Base-by-base conservation (phyloP, 129 eudicot genomes). In the Helianthus tuberosus region DNA sequence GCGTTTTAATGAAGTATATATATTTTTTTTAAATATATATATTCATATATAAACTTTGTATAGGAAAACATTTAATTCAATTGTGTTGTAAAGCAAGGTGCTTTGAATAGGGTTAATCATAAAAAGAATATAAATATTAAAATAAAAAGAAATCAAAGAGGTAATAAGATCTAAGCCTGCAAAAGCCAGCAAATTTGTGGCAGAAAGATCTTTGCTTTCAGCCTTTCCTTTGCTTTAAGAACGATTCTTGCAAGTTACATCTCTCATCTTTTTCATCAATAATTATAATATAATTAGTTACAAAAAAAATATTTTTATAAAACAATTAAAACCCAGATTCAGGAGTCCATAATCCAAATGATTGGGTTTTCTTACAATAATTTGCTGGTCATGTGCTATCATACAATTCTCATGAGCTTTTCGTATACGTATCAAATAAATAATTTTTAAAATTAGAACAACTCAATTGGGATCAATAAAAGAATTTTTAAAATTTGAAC, bases 181-280 rank as follows among this genome's bases (percentile, higher is more conserved):
- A 78, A 79, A 79, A 79, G 74, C 66, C 72, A 72, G 68, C 82
- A 64, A 78, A 47, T 64, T 67, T 79, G 82, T 64, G 49, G 67
- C 74, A 72, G 68, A 72, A 79, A 79, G 74, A 72, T 79, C 49
- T 65, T 79, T 79, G 59, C 77, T 78, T 78, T 78, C 52, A 52
- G 73, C 73, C 73, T 78, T 71, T 63, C 54, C 49, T 78, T 71
- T 64, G 82, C 77, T 78, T 71, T 78, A 52, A 46, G 44, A 72
- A 66, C 83, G 82, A 78, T 78, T 25, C 82, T 78, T 78, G 73
- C 77, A 78, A 78, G 77, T 78, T 71, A 78, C 76, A 64, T 79
- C 63, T 71, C 82, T 17, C 27, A 69, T 49, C 72, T 63, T 64
- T 70, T 63, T 54, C 15, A 71, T 58, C 13, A 58, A 75, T 63